phyloP scores from a whole-genome alignment of 2,329 filamentous ascomycete species.

The Blastomyces gilchristii region DNA sequence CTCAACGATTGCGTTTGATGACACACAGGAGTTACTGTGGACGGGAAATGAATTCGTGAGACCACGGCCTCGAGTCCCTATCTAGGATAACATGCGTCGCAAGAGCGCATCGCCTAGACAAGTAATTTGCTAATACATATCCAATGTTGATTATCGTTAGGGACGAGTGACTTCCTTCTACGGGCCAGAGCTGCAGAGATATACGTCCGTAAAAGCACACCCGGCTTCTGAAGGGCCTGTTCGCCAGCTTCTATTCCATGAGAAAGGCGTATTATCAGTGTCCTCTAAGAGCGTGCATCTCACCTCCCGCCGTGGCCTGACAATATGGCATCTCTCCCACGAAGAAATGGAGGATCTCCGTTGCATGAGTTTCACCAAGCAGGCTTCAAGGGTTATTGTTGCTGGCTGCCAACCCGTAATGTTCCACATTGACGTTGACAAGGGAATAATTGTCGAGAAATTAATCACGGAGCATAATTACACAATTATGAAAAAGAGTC shows the following conservation, averaged over 20 bases:
- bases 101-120: not conserved
- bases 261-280: slow-evolving; percentile 79
- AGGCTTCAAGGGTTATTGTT: slow-evolving; percentile 73
- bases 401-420: slow-evolving; percentile 79
- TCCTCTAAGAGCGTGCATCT: slow-evolving; percentile 79
- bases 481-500: slow-evolving; percentile 77
- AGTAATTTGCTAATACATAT: slow-evolving; percentile 6
- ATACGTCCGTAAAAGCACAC: slow-evolving; percentile 84
- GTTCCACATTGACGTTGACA: slow-evolving; percentile 64
- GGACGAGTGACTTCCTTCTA: slow-evolving; percentile 84
- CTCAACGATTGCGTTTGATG: slow-evolving; percentile 80
- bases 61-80: slow-evolving; percentile 9
- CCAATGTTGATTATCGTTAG: slow-evolving; percentile 35
- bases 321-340: slow-evolving; percentile 79
- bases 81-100: not conserved
- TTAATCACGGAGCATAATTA: slow-evolving; percentile 66
- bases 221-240: slow-evolving; percentile 62
- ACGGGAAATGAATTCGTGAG: slow-evolving; percentile 79
- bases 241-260: slow-evolving; percentile 80
- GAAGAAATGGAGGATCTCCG: slow-evolving; percentile 72
- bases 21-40: slow-evolving; percentile 82
- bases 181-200: slow-evolving; percentile 71
- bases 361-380: slow-evolving; percentile 93
- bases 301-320: slow-evolving; percentile 67
- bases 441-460: slow-evolving; percentile 63